Conservation (phyloP, 306 rosid species). For the Arachis stenosperma region DNA sequence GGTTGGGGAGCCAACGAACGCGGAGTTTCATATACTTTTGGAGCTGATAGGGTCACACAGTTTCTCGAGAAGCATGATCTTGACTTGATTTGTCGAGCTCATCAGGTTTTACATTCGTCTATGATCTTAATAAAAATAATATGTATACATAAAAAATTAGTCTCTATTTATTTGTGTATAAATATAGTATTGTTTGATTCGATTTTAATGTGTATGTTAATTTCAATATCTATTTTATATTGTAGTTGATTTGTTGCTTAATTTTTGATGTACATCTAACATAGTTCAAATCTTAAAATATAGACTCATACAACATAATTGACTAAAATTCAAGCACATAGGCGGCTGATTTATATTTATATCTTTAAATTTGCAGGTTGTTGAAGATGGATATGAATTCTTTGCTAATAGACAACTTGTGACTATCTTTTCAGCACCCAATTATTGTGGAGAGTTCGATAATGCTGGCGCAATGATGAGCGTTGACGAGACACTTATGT, state of each 20-base stretch:
- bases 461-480: conserved; percentile 54
- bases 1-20: conserved; percentile 49
- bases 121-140: not conserved
- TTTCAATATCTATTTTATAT: too few species aligned
- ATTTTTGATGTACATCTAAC: too few species aligned
- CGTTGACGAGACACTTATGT: conserved; percentile 49
- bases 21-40: conserved; percentile 52
- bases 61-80: conserved; percentile 45
- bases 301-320: not conserved
- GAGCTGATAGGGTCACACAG: conserved; percentile 37
- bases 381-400: conserved; percentile 54
- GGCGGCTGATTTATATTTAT: not conserved
- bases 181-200: too few species aligned
- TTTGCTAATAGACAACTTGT: conserved; percentile 56
- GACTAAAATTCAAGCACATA: not conserved
- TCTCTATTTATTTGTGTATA: too few species aligned
- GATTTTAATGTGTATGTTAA: too few species aligned
- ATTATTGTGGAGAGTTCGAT: conserved; percentile 51
- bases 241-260: too few species aligned
- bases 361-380: conserved; percentile 38
- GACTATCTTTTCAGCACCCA: conserved; percentile 52
- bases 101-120: conserved; percentile 39
- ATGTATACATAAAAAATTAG: too few species aligned
- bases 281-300: too few species aligned
- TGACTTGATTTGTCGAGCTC: conserved; percentile 53